These are phyloP conservation scores for Phytophthora sp. DNA, from an alignment of 352 stramenopile species.

Conservation along the genomic window DNA sequence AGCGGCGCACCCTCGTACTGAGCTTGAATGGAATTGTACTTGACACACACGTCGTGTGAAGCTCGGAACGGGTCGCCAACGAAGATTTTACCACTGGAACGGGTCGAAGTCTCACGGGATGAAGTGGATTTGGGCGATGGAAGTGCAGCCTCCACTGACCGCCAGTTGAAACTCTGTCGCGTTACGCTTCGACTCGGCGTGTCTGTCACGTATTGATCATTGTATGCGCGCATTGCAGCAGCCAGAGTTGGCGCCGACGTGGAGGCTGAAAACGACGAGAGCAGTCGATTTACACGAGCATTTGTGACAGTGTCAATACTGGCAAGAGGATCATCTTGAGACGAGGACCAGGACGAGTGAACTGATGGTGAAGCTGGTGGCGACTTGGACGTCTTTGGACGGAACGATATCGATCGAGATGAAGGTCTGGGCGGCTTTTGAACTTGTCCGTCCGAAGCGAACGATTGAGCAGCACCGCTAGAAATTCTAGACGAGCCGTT, in stretches of 20 bases:
- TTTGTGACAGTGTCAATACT: conserved; percentile 44
- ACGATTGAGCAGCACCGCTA: conserved; percentile 9
- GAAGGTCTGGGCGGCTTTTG: conserved; percentile 19
- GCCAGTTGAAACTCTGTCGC: conserved; percentile 37
- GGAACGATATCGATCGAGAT: conserved; percentile 8
- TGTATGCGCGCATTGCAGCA: conserved; percentile 34
- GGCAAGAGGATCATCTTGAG: conserved; percentile 46
- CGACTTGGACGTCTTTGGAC: conserved; percentile 12
- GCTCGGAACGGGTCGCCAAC: conserved; percentile 57
- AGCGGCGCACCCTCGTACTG: conserved; percentile 54
- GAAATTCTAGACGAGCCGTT: conserved; percentile 14
- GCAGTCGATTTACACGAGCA: conserved; percentile 43
- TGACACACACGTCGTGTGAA: conserved; percentile 55
- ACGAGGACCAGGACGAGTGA: conserved; percentile 24
- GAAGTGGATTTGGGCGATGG: conserved; percentile 5
- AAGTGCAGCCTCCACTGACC: conserved; percentile 29
- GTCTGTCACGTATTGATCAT: conserved; percentile 22
- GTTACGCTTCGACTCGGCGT: conserved; percentile 5
- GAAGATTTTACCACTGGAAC: conserved; percentile 39
- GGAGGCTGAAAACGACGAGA: conserved; percentile 38
- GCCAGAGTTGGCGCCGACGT: conserved; percentile 30
- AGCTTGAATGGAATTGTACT: conserved; percentile 63
- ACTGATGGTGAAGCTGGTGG: conserved; percentile 23
- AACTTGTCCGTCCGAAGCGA: neutral
- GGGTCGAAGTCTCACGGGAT: conserved; percentile 6